Evolutionary conservation across 169 alveolate species (phyloP), one percentile per base, ranked within the genome.

Genomic region (Plasmodium fragile): DNA sequence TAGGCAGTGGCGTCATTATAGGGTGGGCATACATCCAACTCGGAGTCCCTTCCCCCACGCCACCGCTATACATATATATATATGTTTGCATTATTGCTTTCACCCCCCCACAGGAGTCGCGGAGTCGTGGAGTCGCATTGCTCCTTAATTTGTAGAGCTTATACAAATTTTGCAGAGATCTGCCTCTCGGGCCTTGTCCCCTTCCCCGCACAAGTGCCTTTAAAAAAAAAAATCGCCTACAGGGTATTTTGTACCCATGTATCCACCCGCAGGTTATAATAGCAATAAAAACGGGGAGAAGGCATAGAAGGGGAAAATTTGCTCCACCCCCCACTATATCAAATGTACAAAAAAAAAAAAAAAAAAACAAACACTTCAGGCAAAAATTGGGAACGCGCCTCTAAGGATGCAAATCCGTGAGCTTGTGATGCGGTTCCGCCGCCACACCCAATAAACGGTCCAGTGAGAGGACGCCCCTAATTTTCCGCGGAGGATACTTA

Each of bases 401-500:
- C n/a, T 30, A 75, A 5, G 1, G 13, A 16, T 18, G 30, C 25
- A 18, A 43, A n/a, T 0, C 7, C 6, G 49, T 75, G 36, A 41
- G 4, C 16, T n/a, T 36, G 49, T 75, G 25, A 32, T 34, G 4
- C 11, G 43, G 34, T n/a, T 30, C 28, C 36, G 30, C 18, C 49
- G 3, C 28, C 49, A 36, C 65, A 30, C 30, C 10, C 59, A 3
- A 8, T 2, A 75, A 36, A 6, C 70, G 49, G 41, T 84, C 45
- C 8, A 59, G 22, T 79, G 71, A 28, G 28, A 70, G 34, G 71
- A 80, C 36, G 81, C n/a, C 55, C 45, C 55, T 69, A 53, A 59
- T 18, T 70, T 79, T 78, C 90, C 82, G 81, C 45, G 91, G 91
- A 10, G 82, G 30, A 30, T 39, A 41, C 70, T 78, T 89, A 89